Base-by-base conservation (phyloP, 75 land plant species). In the Pinus tabuliformis region DNA sequence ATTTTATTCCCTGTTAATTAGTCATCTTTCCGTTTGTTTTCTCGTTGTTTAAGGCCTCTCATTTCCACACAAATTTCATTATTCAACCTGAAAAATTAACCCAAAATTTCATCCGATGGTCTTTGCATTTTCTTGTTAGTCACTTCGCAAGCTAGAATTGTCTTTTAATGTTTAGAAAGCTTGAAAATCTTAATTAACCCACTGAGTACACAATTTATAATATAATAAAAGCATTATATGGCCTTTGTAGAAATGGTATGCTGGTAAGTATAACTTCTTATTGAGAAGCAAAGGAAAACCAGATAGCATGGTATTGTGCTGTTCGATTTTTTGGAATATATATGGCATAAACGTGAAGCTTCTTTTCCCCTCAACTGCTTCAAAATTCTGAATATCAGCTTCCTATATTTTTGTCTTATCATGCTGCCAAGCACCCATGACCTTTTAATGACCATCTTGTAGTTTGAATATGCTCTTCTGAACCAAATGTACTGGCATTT, bases 401-500 rank as follows among this genome's bases (percentile, higher is more conserved):
- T 45, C 37, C 56, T n/a, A 12, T 59, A 14, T n/a, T 62, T 18
- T 14, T 76, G 6, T 57, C 12, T 45, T 21, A 39, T 70, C 74
- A 72, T 76, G 73, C 91, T 90, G 97, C 59, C 20, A 87, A 83
- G 60, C 92, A 91, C 66, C 86, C 91, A 16, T 84, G 85, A 86
- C 92, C 95, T 57, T 90, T 94, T 56, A 73, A 87, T 58, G 92
- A 92, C 72, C 73, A 81, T 12, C 72, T 90, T 63, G 88, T 88
- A 12, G 75, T 91, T 60, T 94, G 92, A 37, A 75, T 94, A 57
- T 95, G 95, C 33, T 84, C 83, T 59, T 89, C 80, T 26, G 94
- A 95, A 49, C 97, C 95, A 14, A 94, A 92, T 42, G 88, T 94
- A 1, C 21, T 86, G 39, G 90, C 90, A 1, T 93, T 93, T 62